Percentiles rank a stretch among this genome's conserved stretches.
phyloP scores from a whole-genome alignment of 495 filamentous ascomycete genomes.

The Neurospora sp. region DNA sequence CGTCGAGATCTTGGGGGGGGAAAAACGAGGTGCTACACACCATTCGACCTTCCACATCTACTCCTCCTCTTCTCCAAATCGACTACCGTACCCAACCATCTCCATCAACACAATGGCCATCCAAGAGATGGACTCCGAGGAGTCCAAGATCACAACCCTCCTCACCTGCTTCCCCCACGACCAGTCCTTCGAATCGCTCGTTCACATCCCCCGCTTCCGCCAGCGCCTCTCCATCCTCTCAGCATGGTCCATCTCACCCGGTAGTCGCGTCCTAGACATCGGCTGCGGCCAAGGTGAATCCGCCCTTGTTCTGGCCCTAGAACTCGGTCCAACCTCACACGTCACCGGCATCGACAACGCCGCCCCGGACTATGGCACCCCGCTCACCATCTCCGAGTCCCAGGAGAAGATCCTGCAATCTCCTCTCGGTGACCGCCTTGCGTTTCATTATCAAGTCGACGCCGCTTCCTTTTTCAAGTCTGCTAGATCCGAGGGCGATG shows the following conservation, averaged over 20 bases:
- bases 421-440: slow-evolving; percentile 26
- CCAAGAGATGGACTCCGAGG: neutral
- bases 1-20: neutral
- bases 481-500: too few species aligned
- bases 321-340: slow-evolving; percentile 30
- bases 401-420: slow-evolving; percentile 23
- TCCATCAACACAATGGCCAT: neutral
- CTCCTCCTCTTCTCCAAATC: neutral
- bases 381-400: slow-evolving; percentile 19
- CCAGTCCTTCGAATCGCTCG: neutral
- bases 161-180: neutral
- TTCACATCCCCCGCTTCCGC: neutral
- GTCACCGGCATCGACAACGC: slow-evolving; percentile 42
- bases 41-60: neutral
- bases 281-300: slow-evolving; percentile 47
- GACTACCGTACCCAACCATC: neutral
- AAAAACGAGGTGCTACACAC: neutral
- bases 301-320: slow-evolving; percentile 36
- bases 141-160: neutral
- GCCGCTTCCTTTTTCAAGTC: slow-evolving; percentile 15
- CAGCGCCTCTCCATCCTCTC: neutral
- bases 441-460: slow-evolving; percentile 24
- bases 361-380: slow-evolving; percentile 36
- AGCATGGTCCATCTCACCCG: slow-evolving; percentile 17
- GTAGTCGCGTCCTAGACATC: slow-evolving; percentile 38